These are phyloP conservation scores for Eutrema heterophyllum DNA, from an alignment of 345 rosid genomes.

Conservation along the genomic window DNA sequence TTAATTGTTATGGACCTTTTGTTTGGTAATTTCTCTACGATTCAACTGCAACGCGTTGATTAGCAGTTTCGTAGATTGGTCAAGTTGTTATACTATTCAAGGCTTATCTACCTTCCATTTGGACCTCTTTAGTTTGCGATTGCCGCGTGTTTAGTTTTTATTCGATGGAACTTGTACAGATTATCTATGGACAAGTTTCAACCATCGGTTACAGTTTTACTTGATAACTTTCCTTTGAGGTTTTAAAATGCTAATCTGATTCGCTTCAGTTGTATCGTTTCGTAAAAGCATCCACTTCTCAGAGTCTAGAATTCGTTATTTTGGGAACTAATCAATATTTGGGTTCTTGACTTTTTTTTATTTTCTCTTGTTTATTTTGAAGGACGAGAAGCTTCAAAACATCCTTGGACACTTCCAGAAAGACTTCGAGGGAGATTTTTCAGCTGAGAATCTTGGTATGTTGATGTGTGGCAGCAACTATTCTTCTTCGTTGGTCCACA, in stretches of 20 bases:
- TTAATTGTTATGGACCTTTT: conserved; percentile 7
- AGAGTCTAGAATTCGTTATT: neutral
- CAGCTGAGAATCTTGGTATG: conserved; percentile 94
- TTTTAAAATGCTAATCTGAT: neutral
- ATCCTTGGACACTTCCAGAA: conserved; percentile 93
- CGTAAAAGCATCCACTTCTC: neutral
- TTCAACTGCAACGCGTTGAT: neutral
- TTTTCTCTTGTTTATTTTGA: conserved; percentile 28
- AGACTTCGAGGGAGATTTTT: conserved; percentile 96
- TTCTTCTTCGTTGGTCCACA: conserved; percentile 27
- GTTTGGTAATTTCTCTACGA: neutral
- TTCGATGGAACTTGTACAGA: neutral
- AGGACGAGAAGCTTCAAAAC: conserved; percentile 90
- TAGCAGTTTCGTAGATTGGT: neutral
- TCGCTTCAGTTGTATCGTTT: conserved; percentile 5
- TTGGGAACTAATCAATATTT: neutral
- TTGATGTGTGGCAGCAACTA: conserved; percentile 29
- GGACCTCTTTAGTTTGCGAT: neutral
- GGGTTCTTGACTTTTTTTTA: neutral
- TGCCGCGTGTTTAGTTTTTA: conserved; percentile 8
- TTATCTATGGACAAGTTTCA: neutral
- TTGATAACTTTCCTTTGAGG: neutral
- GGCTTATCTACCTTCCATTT: conserved; percentile 12
- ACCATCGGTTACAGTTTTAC: conserved; percentile 17
- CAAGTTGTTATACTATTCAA: neutral